Evolutionary conservation across 805 yeast species (phyloP), one percentile per base, ranked within the genome.

Genomic region (Metschnikowia gruessii): DNA sequence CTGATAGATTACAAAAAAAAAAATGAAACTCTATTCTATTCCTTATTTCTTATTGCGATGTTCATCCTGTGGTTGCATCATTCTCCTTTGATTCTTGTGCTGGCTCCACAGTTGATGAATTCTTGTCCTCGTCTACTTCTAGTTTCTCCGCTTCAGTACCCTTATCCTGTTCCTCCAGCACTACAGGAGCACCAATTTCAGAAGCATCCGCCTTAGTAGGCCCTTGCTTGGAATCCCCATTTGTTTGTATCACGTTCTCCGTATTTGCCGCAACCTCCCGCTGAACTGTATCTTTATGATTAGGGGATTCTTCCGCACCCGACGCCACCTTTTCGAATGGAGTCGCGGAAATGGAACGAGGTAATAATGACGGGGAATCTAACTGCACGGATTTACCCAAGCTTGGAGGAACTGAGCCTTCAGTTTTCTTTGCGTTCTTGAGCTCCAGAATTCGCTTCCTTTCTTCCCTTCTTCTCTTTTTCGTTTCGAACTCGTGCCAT

Each of bases 401-500:
- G 22, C 48, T 45, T 6, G 48, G 37, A 19, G 42, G 49, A 16
- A 42, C 15, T 12, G 48, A 40, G 18, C 16, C 19, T 15, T 56
- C 54, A 56, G 66, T 26, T 15, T 44, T 48, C 22, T 43, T 45
- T 12, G 44, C 17, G 15, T n/a, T 48, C 28, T 54, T 55, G 31
- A 54, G 40, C 3, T 69, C 74, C 48, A 68, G 70, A 22, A 65
- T 37, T 46, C 72, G 54, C 50, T 70, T 70, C 28, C 76, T 58
- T 53, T 74, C 79, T 50, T 71, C 70, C 48, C 84, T 69, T 51
- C 87, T 72, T 57, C 85, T 78, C 68, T 82, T 84, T 64, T 92
- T 90, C 2, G 96, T 94, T 59, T 92, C 99, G 64, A 85, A 92
- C 61, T 92, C 99, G 62, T 92, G 99, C 94, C 97, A 92, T 64